Evolutionary conservation across 306 rosid species (phyloP).

Genomic region (Phaseolus lunatus): DNA sequence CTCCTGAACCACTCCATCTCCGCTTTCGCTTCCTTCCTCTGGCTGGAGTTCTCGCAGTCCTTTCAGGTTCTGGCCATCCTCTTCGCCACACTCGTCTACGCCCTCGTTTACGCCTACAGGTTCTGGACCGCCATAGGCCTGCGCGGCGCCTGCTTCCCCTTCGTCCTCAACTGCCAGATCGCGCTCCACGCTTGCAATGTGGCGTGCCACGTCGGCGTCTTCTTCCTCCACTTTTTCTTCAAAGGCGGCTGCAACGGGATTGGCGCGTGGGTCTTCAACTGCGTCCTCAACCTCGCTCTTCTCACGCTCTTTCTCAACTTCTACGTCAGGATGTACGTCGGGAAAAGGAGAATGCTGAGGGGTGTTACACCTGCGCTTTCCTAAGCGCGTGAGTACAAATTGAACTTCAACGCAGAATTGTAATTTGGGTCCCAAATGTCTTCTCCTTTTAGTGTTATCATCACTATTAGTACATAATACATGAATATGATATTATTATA

Average conservation of each 20-base stretch:
- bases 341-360: slow-evolving; percentile 9
- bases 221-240: slow-evolving; percentile 65
- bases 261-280: slow-evolving; percentile 81
- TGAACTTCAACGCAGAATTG: background rate
- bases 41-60: slow-evolving; percentile 91
- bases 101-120: slow-evolving; percentile 72
- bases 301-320: slow-evolving; percentile 66
- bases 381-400: background rate
- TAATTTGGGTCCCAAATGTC: background rate
- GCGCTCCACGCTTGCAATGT: slow-evolving; percentile 66
- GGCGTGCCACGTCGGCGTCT: slow-evolving; percentile 73
- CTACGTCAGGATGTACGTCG: slow-evolving; percentile 52
- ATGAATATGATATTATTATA: background rate
- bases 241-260: slow-evolving; percentile 84
- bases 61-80: slow-evolving; percentile 83
- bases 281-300: slow-evolving; percentile 61
- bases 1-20: slow-evolving; percentile 74
- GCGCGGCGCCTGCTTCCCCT: slow-evolving; percentile 66
- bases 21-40: slow-evolving; percentile 61
- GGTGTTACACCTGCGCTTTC: background rate
- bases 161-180: slow-evolving; percentile 72
- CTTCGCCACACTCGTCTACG: slow-evolving; percentile 62
- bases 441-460: background rate
- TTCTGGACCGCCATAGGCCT: slow-evolving; percentile 77
- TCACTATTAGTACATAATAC: background rate